These are phyloP conservation scores for Galerina marginata DNA, from an alignment of 768 basidiomycete genomes.

Conservation along the genomic window DNA sequence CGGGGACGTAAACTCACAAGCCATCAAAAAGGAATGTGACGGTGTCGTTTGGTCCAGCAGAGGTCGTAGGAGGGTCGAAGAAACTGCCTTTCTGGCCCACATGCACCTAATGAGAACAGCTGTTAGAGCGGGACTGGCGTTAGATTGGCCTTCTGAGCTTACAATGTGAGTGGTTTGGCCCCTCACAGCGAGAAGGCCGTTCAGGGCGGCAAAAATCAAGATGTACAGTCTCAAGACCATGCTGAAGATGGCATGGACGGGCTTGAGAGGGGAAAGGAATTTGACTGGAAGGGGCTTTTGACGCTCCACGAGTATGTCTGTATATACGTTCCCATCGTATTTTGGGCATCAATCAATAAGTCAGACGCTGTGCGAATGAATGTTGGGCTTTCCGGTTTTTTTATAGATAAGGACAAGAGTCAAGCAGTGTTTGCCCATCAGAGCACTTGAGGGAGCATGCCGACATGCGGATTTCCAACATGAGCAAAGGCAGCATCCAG, in stretches of 20 bases:
- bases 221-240: conserved; percentile 2
- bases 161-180: conserved; percentile 20
- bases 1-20: conserved; percentile 27
- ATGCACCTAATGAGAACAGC: conserved; percentile 30
- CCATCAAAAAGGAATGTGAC: conserved; percentile 46
- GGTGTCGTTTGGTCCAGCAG: conserved; percentile 39
- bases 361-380: conserved; percentile 1
- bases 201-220: not conserved
- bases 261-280: not conserved
- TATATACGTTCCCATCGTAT: conserved; percentile 1
- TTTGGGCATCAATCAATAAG: conserved; percentile 6
- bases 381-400: not conserved
- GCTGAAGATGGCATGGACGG: not conserved
- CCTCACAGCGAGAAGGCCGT: not conserved
- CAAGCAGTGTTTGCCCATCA: too few species aligned
- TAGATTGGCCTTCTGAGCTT: not conserved
- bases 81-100: conserved; percentile 47
- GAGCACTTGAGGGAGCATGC: too few species aligned
- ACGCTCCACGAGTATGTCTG: not conserved
- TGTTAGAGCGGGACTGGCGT: not conserved
- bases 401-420: not conserved
- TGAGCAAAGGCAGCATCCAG: not conserved
- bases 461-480: too few species aligned
- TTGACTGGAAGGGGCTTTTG: conserved; percentile 6
- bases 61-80: conserved; percentile 39